phyloP scores from a whole-genome alignment of 192 early-diverging fungal species.

The Neocallimastix lanati region DNA sequence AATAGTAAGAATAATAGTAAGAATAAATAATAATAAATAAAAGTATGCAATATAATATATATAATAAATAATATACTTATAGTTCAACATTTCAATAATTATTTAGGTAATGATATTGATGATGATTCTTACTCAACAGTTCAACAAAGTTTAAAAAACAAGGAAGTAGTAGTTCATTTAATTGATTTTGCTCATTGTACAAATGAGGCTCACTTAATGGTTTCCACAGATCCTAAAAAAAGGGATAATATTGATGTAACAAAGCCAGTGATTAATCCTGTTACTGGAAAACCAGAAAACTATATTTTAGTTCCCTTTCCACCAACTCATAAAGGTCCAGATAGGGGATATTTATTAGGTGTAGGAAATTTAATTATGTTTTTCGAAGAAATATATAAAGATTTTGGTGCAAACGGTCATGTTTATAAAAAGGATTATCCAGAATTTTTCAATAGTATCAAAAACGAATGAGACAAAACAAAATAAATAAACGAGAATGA shows the following conservation, averaged over 20 bases:
- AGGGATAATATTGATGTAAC: constrained; percentile 12
- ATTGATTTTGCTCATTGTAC: constrained; percentile 90
- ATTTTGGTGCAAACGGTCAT: neutral
- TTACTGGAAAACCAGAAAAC: constrained; percentile 14
- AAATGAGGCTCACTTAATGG: constrained; percentile 34
- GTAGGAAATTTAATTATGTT: constrained; percentile 44
- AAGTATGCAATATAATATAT: too few relatives aligned
- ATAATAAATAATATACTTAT: neutral
- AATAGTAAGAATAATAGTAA: too few relatives aligned
- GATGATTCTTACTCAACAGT: constrained; percentile 1
- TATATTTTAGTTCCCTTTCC: constrained; percentile 30
- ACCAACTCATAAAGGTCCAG: constrained; percentile 46
- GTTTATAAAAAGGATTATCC: neutral
- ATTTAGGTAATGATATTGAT: constrained; percentile 1
- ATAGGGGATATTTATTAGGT: constrained; percentile 64
- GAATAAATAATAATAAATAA: too few relatives aligned
- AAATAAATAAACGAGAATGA: too few relatives aligned
- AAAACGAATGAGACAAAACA: too few relatives aligned
- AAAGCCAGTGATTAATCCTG: constrained; percentile 8
- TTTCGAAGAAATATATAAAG: constrained; percentile 48
- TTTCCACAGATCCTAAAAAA: constrained; percentile 13
- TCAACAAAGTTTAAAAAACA: neutral
- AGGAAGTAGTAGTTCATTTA: constrained; percentile 63
- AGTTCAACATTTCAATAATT: neutral
- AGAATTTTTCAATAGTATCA: neutral